Evolutionary conservation across 441 rosid genomes (phyloP).

Genomic region (Hura crepitans): DNA sequence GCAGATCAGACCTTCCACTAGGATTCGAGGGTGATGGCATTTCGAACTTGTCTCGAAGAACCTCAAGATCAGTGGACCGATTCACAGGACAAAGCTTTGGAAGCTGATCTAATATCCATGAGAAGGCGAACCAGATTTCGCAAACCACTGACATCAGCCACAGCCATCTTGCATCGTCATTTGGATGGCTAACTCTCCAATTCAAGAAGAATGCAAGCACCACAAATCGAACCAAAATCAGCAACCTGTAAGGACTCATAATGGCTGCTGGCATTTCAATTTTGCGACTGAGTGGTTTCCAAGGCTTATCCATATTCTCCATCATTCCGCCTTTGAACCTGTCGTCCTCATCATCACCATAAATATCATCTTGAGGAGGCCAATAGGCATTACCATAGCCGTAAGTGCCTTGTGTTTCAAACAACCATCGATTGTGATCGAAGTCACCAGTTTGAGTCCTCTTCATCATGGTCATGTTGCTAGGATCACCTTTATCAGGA

Average conservation of each 20-base stretch:
- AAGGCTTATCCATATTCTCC: slow-evolving; percentile 75
- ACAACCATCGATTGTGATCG: slow-evolving; percentile 81
- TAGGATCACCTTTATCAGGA: slow-evolving; percentile 42
- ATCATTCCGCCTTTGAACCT: slow-evolving; percentile 48
- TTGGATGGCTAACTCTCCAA: slow-evolving; percentile 74
- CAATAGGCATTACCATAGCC: slow-evolving; percentile 82
- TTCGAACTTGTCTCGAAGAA: slow-evolving; percentile 77
- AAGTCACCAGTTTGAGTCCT: slow-evolving; percentile 81
- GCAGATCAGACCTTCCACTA: slow-evolving; percentile 82
- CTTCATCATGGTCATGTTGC: slow-evolving; percentile 79
- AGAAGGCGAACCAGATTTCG: slow-evolving; percentile 85
- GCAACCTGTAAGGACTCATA: slow-evolving; percentile 80
- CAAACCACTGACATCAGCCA: slow-evolving; percentile 79
- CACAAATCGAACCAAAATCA: slow-evolving; percentile 48
- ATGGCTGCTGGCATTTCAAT: slow-evolving; percentile 50
- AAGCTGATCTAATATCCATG: slow-evolving; percentile 89
- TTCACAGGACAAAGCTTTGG: slow-evolving; percentile 76
- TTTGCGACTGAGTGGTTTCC: slow-evolving; percentile 76
- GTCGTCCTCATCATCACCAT: slow-evolving; percentile 52
- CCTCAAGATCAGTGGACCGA: slow-evolving; percentile 75
- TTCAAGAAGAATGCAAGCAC: slow-evolving; percentile 65
- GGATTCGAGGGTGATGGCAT: slow-evolving; percentile 83
- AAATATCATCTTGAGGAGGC: slow-evolving; percentile 69
- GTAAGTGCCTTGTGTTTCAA: slow-evolving; percentile 77
- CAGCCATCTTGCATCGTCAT: slow-evolving; percentile 75